Evolutionary conservation across 306 rosid genomes (phyloP), one percentile per base, ranked within the genome.

Genomic region (Trifolium repens): DNA sequence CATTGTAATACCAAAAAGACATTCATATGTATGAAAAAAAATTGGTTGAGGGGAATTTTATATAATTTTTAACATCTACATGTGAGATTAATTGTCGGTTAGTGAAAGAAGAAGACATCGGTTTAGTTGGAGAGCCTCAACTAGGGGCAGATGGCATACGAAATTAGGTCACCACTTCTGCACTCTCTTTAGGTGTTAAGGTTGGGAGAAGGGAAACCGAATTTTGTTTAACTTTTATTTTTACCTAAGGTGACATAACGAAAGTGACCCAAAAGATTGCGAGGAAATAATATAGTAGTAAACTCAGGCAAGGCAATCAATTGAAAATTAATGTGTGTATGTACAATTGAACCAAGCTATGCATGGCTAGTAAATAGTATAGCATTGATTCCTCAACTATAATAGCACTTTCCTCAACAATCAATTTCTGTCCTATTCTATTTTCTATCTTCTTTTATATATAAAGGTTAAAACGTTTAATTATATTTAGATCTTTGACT

Each of bases 231-330:
- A 17, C 19, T 32, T 30, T 3, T 0, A 30, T 3, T 46, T 46
- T 46, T 46, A 46, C 14, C 69, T 15, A 72, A 58, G 73, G 10
- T 39, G 79, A 72, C 65, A 50, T 50, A 44, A 53, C 8, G 68
- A 77, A 57, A 72, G 78, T 67, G 72, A 82, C 82, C 68, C 72
- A 24, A 76, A 72, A 72, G 42, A 61, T 67, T 67, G 49, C 67
- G 74, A 50, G 57, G 46, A 68, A 75, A 69, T 62, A 50, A 37
- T 7, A 39, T n/a, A 50, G 22, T 43, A 71, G 44, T 53, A 14
- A 1, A 44, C 52, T 67, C 37, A 37, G 19, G 13, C 12, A 43
- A 43, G 19, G 13, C 12, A 43, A 43, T 15, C 57, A 27, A 26
- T 47, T 71, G 66, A 76, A 76, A 73, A 59, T 35, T 69, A 79